Evolutionary conservation across 306 rosid species (phyloP), one percentile per base, ranked within the genome.

Genomic region (Acmispon strigosus): DNA sequence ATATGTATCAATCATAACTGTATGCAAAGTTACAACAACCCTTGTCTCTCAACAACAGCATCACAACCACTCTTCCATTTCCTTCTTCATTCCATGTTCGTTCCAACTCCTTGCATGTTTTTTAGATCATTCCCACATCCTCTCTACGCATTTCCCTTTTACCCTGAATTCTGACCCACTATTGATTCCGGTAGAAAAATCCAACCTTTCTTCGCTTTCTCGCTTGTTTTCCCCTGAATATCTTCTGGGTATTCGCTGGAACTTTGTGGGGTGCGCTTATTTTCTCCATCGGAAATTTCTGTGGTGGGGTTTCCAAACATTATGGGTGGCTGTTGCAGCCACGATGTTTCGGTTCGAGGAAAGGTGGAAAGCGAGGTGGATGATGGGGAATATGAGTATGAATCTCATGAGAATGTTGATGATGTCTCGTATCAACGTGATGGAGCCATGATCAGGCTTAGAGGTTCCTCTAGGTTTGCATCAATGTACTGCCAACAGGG

Each of bases 401-500:
- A 76, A 27, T 27, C 32, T 0, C 52, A 41, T 16, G 87, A 75
- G 5, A 76, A 70, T 16, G n/a, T 19, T 66, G 58, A 48, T 39
- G 79, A 62, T 69, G 10, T 72, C 2, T 10, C 73, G 11, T 24
- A 72, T 29, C 83, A 83, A 13, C 79, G 66, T 12, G 61, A 22
- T 20, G 95, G 85, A 15, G 83, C 86, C 15, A 81, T 76, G 9
- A 75, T 89, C 37, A 78, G 89, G 74, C 19, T 86, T 1, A 63
- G 22, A 70, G 96, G 92, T 10, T 84, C 58, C 53, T 89, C 99
- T 17, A 76, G 18, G 16, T 53, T 63, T 72, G 79, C 72, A 4
- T 89, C 97, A 8, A 87, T 95, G 99, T 82, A 78, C 61, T 66
- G 74, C 10, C 96, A 91, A 70, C 92, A 88, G 74, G 99, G 99